phyloP scores from a whole-genome alignment of 495 filamentous ascomycete genomes.

The Daldinia grandis region DNA sequence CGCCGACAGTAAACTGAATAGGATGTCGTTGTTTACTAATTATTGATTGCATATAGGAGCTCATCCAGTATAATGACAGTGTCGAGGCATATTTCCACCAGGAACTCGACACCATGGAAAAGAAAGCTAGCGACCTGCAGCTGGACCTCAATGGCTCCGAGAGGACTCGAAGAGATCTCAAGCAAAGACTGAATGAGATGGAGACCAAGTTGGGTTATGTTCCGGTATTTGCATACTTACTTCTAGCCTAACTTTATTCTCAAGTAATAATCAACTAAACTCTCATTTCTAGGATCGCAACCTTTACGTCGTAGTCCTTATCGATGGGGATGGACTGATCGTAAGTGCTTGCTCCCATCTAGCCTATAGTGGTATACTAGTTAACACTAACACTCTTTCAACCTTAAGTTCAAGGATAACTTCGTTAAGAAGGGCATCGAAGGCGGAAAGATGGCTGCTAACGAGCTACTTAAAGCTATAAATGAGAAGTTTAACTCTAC shows the following conservation, averaged over 20 bases:
- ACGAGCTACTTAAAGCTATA: conserved; percentile 65
- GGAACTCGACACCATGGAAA: conserved; percentile 50
- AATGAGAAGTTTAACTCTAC: conserved; percentile 48
- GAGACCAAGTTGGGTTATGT: conserved; percentile 40
- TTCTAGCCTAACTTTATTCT: neutral
- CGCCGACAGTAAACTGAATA: neutral
- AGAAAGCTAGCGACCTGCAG: conserved; percentile 48
- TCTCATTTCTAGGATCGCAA: conserved; percentile 67
- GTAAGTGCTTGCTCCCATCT: conserved; percentile 49
- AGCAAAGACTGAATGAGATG: conserved; percentile 50
- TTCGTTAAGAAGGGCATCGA: conserved; percentile 69
- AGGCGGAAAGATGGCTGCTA: conserved; percentile 76
- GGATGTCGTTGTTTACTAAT: neutral
- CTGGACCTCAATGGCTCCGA: conserved; percentile 55
- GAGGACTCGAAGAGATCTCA: conserved; percentile 45
- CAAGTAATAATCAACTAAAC: conserved; percentile 36
- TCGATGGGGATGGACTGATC: conserved; percentile 82
- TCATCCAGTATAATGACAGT: neutral
- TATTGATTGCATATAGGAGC: neutral
- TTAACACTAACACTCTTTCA: neutral
- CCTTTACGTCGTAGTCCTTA: conserved; percentile 76
- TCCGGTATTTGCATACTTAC: conserved; percentile 43
- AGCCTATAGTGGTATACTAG: neutral
- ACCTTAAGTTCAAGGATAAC: conserved; percentile 68
- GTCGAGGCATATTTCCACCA: conserved; percentile 45